Base-by-base conservation (phyloP, 1,284 basidiomycete species). In the Mycosarcoma maydis region DNA sequence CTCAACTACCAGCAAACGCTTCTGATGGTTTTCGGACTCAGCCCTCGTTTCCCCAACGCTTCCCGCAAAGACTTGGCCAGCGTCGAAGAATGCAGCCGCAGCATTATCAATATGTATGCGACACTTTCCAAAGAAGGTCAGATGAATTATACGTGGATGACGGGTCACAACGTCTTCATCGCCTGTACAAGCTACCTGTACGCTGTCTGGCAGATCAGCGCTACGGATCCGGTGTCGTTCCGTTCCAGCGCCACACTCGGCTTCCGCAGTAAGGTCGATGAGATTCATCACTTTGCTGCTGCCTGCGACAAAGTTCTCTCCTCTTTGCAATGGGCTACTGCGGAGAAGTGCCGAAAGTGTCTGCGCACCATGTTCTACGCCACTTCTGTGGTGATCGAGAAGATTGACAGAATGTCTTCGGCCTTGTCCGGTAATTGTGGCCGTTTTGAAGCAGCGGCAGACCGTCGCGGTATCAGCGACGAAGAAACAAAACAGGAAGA, bases 71-170 rank as follows among this genome's bases (percentile, higher is more conserved):
- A 71, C 29, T 55, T 71, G 24, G 68, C 68, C 27, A 41, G 40
- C 42, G 68, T 71, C 29, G 68, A 71, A 23, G 62, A 71, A 19
- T 67, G 68, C 58, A 66, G 68, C 45, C 53, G 68, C 42, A 58
- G 62, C 62, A 71, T 71, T 58, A 61, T 71, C 68, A 60, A 61
- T 47, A 71, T 67, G 62, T 71, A 71, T n/a, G 68, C 61, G 22
- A 58, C 57, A 13, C 44, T 71, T 19, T 66, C 68, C n/a, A 66
- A 62, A 41, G 68, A 67, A 22, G 62, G 68, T 2, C 68, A 71
- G 39, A 66, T 67, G 61, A 71, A 71, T 41, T 71, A 71, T 37
- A 65, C 62, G 10, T 71, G 62, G 62, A 71, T 71, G 68, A 71
- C 68, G 6, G 68, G 68, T 9, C 68, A 71, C 47, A 67, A 66